Base-by-base conservation (phyloP, 1,139 yeast genomes). In the Saccharomycopsis hybrid region DNA sequence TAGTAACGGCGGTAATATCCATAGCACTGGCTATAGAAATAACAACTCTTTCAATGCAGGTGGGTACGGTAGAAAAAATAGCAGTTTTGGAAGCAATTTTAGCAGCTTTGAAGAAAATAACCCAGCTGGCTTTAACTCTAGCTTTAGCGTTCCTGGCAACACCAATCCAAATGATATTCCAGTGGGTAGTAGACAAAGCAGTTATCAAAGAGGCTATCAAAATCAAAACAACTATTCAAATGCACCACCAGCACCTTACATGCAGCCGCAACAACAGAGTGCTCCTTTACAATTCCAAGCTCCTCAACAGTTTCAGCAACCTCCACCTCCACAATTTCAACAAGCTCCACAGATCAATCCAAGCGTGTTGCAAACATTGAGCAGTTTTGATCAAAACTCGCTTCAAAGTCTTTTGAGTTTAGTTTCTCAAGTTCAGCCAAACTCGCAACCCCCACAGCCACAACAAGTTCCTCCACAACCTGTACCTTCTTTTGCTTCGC, bases 351-450 rank as follows among this genome's bases (percentile, higher is more conserved):
- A 60, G 4, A 47, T 59, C 44, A 67, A 62, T 48, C 63, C 60
- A 43, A 66, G 66, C 43, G 53, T 68, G 32, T 50, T 67, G 11
- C 60, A 65, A 42, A 68, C 70, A 1, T 59, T 78, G 48, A 80
- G 76, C 59, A 70, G 67, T 45, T 62, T 78, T 56, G 80, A 78
- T 51, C 80, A 81, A 7, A 67, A 68, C 41, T 71, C 80, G 18
- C 68, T 78, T 53, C 80, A 78, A 48, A 74, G 65, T 56, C 67
- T 78, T 59, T 61, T 78, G 37, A 62, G 72, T 1, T 60, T 75
- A 50, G 72, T 70, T 1, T 69, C 69, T 46, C 67, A 65, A 28
- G 46, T 46, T 9, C 50, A 35, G 33, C 48, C 51, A 32, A 29
- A 31, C 48, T 64, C 62, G 33, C 67, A 62, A 42, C 68, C 60